Base-by-base conservation (phyloP, 225 moss, liverwort and hornwort genomes). In the Anthoceros angustus region DNA sequence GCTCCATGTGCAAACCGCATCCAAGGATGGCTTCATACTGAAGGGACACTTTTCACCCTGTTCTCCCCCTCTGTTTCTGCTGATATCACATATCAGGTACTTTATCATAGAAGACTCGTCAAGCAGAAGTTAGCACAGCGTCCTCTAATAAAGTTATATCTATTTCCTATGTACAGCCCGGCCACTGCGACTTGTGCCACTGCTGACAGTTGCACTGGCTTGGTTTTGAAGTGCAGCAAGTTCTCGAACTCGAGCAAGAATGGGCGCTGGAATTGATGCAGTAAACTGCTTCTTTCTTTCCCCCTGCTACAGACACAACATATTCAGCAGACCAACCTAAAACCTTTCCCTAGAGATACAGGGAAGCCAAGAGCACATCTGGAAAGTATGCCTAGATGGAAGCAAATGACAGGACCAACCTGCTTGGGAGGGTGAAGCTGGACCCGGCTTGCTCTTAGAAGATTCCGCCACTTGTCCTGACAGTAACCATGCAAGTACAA, bases 201-300 rank as follows among this genome's bases (percentile, higher is more conserved):
- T 80, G 61, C 80, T 82, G 48, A 78, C 76, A 72, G 62, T 80
- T 60, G 87, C 77, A 42, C 68, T 71, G 12, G 90, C 75, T 68
- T 90, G 94, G 40, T 86, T 87, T 72, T 94, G 90, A 61, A 94
- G 81, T 7, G 90, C 87, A 69, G 94, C 90, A 70, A 94, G 82
- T 63, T 94, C 94, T 50, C 94, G 84, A 50, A 94, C 94, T 68
- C 83, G 84, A 60, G 94, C 85, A 67, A 94, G 73, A 61, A 94
- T 83, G 39, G 86, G 84, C 64, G 80, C 83, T 68, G 94, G 94
- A 70, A 94, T 94, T 10, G 94, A 87, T 48, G 94, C 94, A 66
- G 94, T 87, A 72, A 94, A 94, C 79, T 94, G 94, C 74, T 94
- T 94, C 66, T 88, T 94, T 72, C 87, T 82, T 77, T 90, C 94